Evolutionary conservation across 2,329 filamentous ascomycete species (phyloP).

Genomic region (Chaetomium strumarium): DNA sequence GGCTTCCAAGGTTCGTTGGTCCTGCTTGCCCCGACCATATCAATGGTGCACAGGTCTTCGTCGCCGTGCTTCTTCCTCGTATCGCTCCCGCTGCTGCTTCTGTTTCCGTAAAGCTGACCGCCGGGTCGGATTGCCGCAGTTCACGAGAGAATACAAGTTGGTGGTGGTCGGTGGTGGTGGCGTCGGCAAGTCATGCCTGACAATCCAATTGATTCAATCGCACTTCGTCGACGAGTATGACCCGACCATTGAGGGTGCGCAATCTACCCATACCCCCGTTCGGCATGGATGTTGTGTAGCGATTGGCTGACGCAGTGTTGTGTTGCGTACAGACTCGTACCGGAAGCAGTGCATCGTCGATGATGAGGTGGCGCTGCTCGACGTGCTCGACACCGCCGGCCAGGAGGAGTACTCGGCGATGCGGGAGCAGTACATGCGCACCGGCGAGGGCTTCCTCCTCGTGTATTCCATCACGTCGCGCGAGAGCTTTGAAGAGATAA

Average conservation of each 20-base stretch:
- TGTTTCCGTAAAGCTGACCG: conserved; percentile 11
- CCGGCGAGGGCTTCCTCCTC: conserved; percentile 93
- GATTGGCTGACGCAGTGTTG: background rate
- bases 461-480: conserved; percentile 98
- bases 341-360: conserved; percentile 99
- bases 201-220: conserved; percentile 90
- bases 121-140: conserved; percentile 43
- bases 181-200: conserved; percentile 98
- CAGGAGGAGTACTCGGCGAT: conserved; percentile 99
- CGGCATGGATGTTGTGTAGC: background rate
- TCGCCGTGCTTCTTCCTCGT: background rate
- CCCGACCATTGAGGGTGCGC: conserved; percentile 92
- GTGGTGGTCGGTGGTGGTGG: conserved; percentile 97
- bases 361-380: conserved; percentile 93
- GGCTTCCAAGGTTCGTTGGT: conserved; percentile 23
- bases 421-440: conserved; percentile 99
- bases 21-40: background rate
- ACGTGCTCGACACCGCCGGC: conserved; percentile 95
- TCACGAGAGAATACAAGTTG: conserved; percentile 87
- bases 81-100: background rate
- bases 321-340: conserved; percentile 73
- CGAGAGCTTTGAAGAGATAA: conserved; percentile 97
- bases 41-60: background rate
- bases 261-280: background rate
- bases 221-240: conserved; percentile 99